A percentile compares a stretch with the other conserved stretches of the same genome.
These are phyloP conservation scores for Kondoa subrosea DNA, from an alignment of 768 basidiomycete genomes.

Conservation along the genomic window DNA sequence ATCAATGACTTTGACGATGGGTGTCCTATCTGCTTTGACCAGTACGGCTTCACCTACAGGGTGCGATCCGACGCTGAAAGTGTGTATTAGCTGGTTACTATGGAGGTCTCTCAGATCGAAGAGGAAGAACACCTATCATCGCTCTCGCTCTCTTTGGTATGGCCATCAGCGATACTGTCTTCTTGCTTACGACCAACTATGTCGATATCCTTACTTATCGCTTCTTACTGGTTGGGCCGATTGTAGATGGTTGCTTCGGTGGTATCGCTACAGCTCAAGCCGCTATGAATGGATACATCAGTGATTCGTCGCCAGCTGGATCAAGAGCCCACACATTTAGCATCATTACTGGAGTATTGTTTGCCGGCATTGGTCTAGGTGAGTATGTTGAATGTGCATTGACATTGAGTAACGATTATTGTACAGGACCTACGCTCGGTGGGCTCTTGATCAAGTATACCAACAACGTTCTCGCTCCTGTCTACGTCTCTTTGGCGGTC, in stretches of 20 bases:
- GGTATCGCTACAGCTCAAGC: slow-evolving; percentile 31
- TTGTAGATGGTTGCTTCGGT: slow-evolving; percentile 33
- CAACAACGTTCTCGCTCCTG: slow-evolving; percentile 26
- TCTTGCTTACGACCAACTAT: slow-evolving; percentile 21
- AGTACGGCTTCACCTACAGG: slow-evolving; percentile 7
- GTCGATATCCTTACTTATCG: slow-evolving; percentile 23
- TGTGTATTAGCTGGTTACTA: slow-evolving; percentile 35
- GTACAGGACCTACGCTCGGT: slow-evolving; percentile 14
- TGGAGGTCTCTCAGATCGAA: slow-evolving; percentile 32
- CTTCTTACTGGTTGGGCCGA: slow-evolving; percentile 32
- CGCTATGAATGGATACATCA: slow-evolving; percentile 31
- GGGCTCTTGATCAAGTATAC: slow-evolving; percentile 28
- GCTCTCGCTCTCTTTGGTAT: slow-evolving; percentile 31
- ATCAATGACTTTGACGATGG: neutral
- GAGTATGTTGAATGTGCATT: slow-evolving; percentile 27
- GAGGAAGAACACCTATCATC: slow-evolving; percentile 33
- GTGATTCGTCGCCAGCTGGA: slow-evolving; percentile 32
- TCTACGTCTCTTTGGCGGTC: slow-evolving; percentile 32
- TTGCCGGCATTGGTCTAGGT: slow-evolving; percentile 31
- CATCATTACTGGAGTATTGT: slow-evolving; percentile 31
- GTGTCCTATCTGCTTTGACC: neutral
- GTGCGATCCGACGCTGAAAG: slow-evolving; percentile 32
- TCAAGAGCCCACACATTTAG: slow-evolving; percentile 26
- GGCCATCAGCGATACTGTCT: slow-evolving; percentile 26
- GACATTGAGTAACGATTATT: slow-evolving; percentile 24